phyloP scores from a whole-genome alignment of 2,329 filamentous ascomycete species.

The Aspergillus nomiae region DNA sequence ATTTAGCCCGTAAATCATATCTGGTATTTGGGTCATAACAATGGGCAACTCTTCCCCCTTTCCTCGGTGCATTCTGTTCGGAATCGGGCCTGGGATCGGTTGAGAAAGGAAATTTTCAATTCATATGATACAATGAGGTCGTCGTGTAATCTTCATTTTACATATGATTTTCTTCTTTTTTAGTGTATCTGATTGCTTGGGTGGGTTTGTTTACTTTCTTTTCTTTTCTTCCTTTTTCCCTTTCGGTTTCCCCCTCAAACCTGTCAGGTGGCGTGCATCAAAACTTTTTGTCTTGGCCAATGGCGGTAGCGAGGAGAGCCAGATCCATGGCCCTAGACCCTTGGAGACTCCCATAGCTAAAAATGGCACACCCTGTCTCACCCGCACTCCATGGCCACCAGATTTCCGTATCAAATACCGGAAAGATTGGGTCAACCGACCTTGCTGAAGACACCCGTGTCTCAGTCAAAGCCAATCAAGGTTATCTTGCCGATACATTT shows the following conservation, averaged over 20 bases:
- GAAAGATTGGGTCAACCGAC: constrained; percentile 2
- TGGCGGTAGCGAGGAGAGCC: constrained; percentile 6
- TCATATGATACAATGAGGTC: background rate
- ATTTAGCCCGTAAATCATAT: background rate
- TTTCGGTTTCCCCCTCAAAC: background rate
- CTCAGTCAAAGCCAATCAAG: constrained; percentile 16
- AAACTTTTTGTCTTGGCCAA: constrained; percentile 11
- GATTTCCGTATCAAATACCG: constrained; percentile 3
- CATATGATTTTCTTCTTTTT: background rate
- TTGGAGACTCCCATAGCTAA: constrained; percentile 18
- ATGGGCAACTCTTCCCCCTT: background rate
- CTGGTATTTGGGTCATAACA: constrained; percentile 1
- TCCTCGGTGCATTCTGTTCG: background rate
- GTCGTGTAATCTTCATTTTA: background rate
- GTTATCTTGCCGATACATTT: constrained; percentile 1
- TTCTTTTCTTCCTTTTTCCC: background rate
- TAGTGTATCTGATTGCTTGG: background rate
- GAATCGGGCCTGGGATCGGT: no score
- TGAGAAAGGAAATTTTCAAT: background rate
- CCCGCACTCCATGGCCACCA: constrained; percentile 3
- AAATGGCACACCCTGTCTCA: constrained; percentile 28
- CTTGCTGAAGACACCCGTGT: constrained; percentile 5
- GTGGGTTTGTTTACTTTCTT: background rate
- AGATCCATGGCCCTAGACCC: constrained; percentile 18
- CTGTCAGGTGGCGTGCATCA: constrained; percentile 18